These are phyloP conservation scores for Aspergillus proliferans DNA, from an alignment of 2,329 filamentous ascomycete species.

Conservation along the genomic window DNA sequence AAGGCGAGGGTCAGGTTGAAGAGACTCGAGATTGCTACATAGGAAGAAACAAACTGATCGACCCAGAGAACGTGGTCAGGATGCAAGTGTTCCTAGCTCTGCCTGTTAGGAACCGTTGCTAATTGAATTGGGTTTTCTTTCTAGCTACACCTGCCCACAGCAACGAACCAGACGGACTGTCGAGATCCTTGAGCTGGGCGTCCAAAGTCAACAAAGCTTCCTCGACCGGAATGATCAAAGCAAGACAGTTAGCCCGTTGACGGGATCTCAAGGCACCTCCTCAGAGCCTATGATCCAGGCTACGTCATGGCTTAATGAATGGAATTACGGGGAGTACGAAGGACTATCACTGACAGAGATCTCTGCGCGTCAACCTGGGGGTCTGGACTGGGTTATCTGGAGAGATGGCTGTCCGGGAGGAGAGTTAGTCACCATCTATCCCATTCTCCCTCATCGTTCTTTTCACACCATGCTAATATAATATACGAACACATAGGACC, in stretches of 20 bases:
- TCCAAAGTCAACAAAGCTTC: constrained; percentile 7
- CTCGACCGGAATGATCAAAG: constrained; percentile 1
- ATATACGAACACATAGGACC: background rate
- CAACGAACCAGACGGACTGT: constrained; percentile 6
- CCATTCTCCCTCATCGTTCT: background rate
- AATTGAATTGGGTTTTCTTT: background rate
- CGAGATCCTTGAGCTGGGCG: constrained; percentile 8
- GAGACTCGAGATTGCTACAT: constrained; percentile 1
- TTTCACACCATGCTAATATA: background rate
- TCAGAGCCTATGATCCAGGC: constrained; percentile 4
- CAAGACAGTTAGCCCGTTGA: background rate
- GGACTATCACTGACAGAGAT: constrained; percentile 65
- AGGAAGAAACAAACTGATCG: constrained; percentile 4
- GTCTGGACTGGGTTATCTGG: constrained; percentile 12
- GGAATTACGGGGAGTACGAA: constrained; percentile 78
- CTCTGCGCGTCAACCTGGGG: constrained; percentile 30
- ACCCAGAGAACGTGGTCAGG: constrained; percentile 4
- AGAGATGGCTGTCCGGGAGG: constrained; percentile 12
- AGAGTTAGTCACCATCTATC: constrained; percentile 6
- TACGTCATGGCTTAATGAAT: constrained; percentile 65
- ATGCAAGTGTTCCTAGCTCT: constrained; percentile 3
- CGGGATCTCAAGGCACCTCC: background rate
- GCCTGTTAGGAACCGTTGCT: too few relatives aligned
- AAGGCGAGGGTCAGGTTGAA: constrained; percentile 4
- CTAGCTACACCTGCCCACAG: constrained; percentile 9